These are phyloP conservation scores for Aspergillus uvarum DNA, from an alignment of 2,329 filamentous ascomycete species.

Conservation along the genomic window DNA sequence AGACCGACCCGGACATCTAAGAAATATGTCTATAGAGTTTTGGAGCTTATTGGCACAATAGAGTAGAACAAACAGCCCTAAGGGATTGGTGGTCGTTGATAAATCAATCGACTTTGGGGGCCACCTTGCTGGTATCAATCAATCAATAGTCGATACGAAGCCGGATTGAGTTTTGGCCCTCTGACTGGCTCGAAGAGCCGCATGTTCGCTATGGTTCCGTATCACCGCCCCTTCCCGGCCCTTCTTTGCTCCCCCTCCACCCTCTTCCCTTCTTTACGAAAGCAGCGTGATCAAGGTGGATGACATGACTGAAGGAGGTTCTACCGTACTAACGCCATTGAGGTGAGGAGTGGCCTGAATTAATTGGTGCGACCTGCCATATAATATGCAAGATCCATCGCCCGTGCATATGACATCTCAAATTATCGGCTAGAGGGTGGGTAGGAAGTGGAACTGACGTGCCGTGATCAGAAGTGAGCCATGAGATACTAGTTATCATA, in stretches of 20 bases:
- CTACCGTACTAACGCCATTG: constrained; percentile 8
- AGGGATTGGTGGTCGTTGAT: not conserved
- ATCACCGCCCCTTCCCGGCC: not conserved
- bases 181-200: not conserved
- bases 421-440: constrained; percentile 17
- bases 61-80: not conserved
- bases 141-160: not conserved
- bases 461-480: constrained; percentile 7
- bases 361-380: constrained; percentile 20
- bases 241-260: not conserved
- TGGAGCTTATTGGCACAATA: not conserved
- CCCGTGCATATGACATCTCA: constrained; percentile 38
- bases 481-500: not conserved
- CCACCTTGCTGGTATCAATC: not conserved
- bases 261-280: not conserved
- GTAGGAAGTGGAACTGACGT: constrained; percentile 14
- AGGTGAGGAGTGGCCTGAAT: constrained; percentile 9
- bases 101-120: not conserved
- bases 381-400: constrained; percentile 23
- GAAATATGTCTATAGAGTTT: not conserved
- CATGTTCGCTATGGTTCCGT: constrained; percentile 2
- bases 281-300: constrained; percentile 2
- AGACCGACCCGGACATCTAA: not conserved
- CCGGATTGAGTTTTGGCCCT: not conserved
- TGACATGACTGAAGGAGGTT: constrained; percentile 6